Base-by-base conservation (phyloP, 2,329 filamentous ascomycete genomes). In the Neoarthrinium moseri region DNA sequence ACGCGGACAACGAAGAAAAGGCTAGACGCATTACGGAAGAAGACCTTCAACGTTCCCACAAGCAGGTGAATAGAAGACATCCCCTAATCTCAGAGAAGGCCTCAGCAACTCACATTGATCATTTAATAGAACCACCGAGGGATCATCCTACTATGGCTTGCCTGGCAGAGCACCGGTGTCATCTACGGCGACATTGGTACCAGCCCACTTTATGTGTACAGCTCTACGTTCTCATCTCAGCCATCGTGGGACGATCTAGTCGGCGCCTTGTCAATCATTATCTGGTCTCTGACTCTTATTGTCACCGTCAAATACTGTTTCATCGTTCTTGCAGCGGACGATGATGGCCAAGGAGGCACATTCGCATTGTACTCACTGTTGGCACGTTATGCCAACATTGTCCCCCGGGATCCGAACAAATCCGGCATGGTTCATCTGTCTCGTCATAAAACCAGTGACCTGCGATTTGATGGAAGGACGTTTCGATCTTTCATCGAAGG, bases 281-380 rank as follows among this genome's bases (percentile, higher is more conserved):
- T 86, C 37, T 86, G 82, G 83, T 75, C 80, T 0, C 65, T 86
- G 22, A 82, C 78, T 23, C 62, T 85, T 46, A 83, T 86, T 60
- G 81, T 86, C 21, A 84, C 80, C 0, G 50, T 84, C 48, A 87
- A 87, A 62, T 86, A 86, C 56, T 70, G 80, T 27, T 69, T 83
- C 51, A 77, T 86, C 56, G 78, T 87, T 21, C 65, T 87, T 4
- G 66, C 67, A 24, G 83, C 83, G 37, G 81, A 86, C 60, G 81
- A 86, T 48, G 81, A 86, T 56, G 83, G 83, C 27, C 80, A 86
- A 55, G 83, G 83, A 35, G 83, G 83, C 15, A 86, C 81, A 0
- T 86, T 86, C 62, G 78, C 76, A n/a, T 72, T 81, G 10, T 85
- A 85, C 58, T 79, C 76, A 4, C 65, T 86, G 11, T 69, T 86